These are phyloP conservation scores for Kodamaea derodonti DNA, from an alignment of 1,139 yeast genomes.

Conservation along the genomic window DNA sequence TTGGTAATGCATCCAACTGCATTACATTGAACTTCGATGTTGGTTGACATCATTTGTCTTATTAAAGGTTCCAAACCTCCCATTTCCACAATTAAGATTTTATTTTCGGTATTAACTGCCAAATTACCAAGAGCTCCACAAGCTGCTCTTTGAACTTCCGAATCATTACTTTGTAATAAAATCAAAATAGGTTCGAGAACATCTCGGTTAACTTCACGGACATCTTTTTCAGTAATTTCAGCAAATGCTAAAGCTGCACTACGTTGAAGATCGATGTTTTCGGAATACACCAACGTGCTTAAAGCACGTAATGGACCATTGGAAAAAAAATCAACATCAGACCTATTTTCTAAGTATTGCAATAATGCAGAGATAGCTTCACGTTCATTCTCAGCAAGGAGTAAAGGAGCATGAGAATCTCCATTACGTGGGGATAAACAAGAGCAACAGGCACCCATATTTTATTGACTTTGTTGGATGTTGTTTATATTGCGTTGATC, in stretches of 20 bases:
- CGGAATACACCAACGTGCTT: conserved; percentile 89
- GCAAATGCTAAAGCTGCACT: conserved; percentile 99
- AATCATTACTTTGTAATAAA: conserved; percentile 78
- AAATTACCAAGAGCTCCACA: conserved; percentile 97
- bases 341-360: conserved; percentile 79
- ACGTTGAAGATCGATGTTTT: conserved; percentile 89
- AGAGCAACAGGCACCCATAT: conserved; percentile 69
- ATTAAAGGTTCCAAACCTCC: conserved; percentile 96
- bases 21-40: conserved; percentile 97
- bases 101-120: conserved; percentile 95
- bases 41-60: conserved; percentile 95
- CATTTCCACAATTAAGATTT: conserved; percentile 91
- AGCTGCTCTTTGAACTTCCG: conserved; percentile 97
- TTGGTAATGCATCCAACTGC: conserved; percentile 99
- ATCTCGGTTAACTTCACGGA: conserved; percentile 83
- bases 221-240: conserved; percentile 95
- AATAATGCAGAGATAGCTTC: conserved; percentile 90
- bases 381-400: conserved; percentile 94
- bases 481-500: too few species aligned
- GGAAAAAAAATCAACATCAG: conserved; percentile 88
- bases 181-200: conserved; percentile 91
- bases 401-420: conserved; percentile 62
- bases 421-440: conserved; percentile 41
- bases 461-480: too few species aligned
- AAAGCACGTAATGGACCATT: conserved; percentile 88